Base-by-base conservation (phyloP, 139 green algal genomes). In the Tetraselmis striata region DNA sequence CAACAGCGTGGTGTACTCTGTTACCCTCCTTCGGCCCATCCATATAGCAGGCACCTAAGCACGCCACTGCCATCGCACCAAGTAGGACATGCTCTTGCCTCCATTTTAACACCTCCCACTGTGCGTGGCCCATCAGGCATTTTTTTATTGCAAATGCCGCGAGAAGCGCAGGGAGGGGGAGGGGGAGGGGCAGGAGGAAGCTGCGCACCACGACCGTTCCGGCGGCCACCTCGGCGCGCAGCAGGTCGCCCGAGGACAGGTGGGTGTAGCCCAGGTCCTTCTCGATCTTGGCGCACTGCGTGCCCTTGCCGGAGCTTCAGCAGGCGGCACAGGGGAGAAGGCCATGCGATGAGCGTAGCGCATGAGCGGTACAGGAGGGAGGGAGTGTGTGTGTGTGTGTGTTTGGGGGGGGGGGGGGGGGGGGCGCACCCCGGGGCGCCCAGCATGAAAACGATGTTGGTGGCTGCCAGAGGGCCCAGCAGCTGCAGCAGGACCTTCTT, bases 201-300 rank as follows among this genome's bases (percentile, higher is more conserved):
- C n/a, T 25, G 45, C 45, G 45, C 45, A 67, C 45, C 45, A 67
- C 45, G 5, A 18, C 45, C 0, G 97, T 98, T 59, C 94, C 95
- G 2, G 86, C 86, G 30, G 89, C 91, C 28, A 99, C 96, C 86
- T 99, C 94, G 26, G 95, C 97, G 27, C 97, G 91, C 77, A 99
- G 91, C 31, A 99, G 86, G 84, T 99, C 97, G 23, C 97, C 97
- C 2, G 95, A 95, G 11, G 94, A 98, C 58, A 99, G 98, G 89
- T 99, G 97, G 45, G 45, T 67, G 45, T 67, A 67, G 45, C 45
- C 45, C 11, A 67, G 45, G 45, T 67, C 94, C 93, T 96, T 95
- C 22, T 95, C 88, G 0, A 99, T 98, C 45, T 89, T 91, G 28
- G 90, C 92, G 80, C 95, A 98, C 88, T 99, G 94, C 2, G 97